phyloP scores from a whole-genome alignment of 306 rosid genomes.

The Rosa lucieae region DNA sequence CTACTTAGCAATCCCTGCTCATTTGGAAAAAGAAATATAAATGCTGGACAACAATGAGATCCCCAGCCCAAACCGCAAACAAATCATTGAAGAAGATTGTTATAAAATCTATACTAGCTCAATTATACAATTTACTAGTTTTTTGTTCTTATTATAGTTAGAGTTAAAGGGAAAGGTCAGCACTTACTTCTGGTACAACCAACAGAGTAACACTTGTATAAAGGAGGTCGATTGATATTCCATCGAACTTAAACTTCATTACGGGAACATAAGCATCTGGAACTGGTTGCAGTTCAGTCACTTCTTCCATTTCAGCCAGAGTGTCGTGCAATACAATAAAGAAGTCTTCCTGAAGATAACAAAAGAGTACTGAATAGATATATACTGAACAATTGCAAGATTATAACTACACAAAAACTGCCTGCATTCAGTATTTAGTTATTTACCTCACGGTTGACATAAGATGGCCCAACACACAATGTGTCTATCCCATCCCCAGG shows the following conservation, averaged over 20 bases:
- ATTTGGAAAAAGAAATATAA: no score
- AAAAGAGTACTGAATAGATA: neutral
- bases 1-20: neutral
- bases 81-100: no score
- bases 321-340: constrained; percentile 66
- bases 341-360: constrained; percentile 69
- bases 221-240: constrained; percentile 79
- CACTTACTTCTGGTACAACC: constrained; percentile 90
- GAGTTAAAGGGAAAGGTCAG: neutral
- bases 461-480: constrained; percentile 81
- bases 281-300: constrained; percentile 84
- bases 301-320: constrained; percentile 74
- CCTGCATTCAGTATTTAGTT: neutral
- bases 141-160: no score
- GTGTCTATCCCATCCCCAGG: constrained; percentile 90
- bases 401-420: neutral
- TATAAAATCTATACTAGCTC: no score
- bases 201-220: constrained; percentile 77
- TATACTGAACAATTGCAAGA: neutral
- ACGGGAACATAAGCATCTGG: constrained; percentile 95
- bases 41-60: neutral
- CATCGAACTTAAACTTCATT: constrained; percentile 82
- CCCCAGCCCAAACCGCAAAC: neutral
- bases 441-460: constrained; percentile 73
- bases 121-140: neutral